Evolutionary conservation across 2,329 filamentous ascomycete genomes (phyloP), one percentile per base, ranked within the genome.

Genomic region (Macrophomina tecta): DNA sequence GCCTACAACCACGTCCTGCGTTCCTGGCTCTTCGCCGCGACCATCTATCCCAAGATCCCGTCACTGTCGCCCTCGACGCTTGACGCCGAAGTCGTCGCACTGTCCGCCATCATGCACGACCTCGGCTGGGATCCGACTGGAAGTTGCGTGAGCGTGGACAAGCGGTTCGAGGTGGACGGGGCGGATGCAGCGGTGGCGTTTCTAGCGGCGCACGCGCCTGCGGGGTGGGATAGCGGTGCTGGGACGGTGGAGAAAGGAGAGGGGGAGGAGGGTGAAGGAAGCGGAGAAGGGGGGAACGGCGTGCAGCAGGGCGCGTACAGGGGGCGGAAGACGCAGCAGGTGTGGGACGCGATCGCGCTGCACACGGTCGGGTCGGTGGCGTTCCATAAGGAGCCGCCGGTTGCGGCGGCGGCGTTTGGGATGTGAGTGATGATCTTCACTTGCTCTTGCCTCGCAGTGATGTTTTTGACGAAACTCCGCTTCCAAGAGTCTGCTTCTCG

Each of bases 141-240:
- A 14, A 70, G 72, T 42, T 65, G 80, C 6, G 67, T 82, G n/a
- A 81, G 78, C 48, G 52, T 70, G 0, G 81, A 84, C 70, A 80
- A 80, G 32, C 78, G 82, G 7, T 85, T 85, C 70, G 82, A 85
- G 66, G 81, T 85, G 32, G 83, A 85, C 69, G 79, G 82, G 11
- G 82, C 82, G 8, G 78, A 82, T 66, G 80, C 77, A 1, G 80
- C 82, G 1, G 72, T 80, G 0, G 72, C 78, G 0, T 84, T 83
- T 66, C 67, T 83, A 55, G 65, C 63, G 8, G 55, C 48, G 12
- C 64, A 77, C 46, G 70, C 70, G 12, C 68, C 66, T n/a, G 7
- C 2, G n/a, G 68, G 72, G 12, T 83, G 80, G 79, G 77, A 82
- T 36, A 18, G 12, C 12, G 52, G 9, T 14, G 48, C 4, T 3